These are phyloP conservation scores for Hericium alpestre DNA, from an alignment of 768 basidiomycete species.

Conservation along the genomic window DNA sequence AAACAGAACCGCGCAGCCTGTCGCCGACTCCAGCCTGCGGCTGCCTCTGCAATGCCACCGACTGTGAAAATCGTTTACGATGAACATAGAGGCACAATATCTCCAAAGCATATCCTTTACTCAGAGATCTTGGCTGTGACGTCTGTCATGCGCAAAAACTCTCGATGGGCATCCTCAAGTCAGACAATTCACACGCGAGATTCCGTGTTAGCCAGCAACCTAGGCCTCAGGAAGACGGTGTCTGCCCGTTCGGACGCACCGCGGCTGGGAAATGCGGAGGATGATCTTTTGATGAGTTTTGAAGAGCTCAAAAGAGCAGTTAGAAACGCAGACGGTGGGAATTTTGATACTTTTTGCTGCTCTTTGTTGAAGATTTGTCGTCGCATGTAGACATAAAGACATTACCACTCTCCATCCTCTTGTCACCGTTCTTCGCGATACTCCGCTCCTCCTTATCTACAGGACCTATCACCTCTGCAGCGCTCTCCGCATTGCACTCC, in stretches of 20 bases:
- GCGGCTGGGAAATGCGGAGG: constrained; percentile 53
- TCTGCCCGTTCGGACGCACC: constrained; percentile 30
- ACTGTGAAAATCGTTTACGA: not conserved
- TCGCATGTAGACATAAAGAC: constrained; percentile 41
- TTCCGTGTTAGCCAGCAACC: constrained; percentile 62
- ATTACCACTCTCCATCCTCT: constrained; percentile 50
- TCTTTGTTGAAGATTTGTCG: not conserved
- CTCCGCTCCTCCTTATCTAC: constrained; percentile 91
- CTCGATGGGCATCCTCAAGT: constrained; percentile 80
- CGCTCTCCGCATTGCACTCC: constrained; percentile 77
- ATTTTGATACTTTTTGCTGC: not conserved
- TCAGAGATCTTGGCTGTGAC: constrained; percentile 90
- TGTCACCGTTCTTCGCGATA: constrained; percentile 86
- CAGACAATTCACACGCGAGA: constrained; percentile 51
- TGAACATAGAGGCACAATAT: constrained; percentile 21
- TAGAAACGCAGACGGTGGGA: constrained; percentile 55
- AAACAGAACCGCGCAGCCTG: too few relatives aligned
- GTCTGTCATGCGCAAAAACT: constrained; percentile 94
- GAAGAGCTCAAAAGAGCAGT: constrained; percentile 72
- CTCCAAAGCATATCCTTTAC: constrained; percentile 70
- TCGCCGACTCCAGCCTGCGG: too few relatives aligned
- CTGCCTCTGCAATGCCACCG: not conserved
- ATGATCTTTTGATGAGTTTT: constrained; percentile 84
- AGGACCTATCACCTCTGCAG: constrained; percentile 93
- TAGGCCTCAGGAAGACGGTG: constrained; percentile 59